Evolutionary conservation across 164 flowering plant genomes (phyloP).

Genomic region (Berberis thunbergii): DNA sequence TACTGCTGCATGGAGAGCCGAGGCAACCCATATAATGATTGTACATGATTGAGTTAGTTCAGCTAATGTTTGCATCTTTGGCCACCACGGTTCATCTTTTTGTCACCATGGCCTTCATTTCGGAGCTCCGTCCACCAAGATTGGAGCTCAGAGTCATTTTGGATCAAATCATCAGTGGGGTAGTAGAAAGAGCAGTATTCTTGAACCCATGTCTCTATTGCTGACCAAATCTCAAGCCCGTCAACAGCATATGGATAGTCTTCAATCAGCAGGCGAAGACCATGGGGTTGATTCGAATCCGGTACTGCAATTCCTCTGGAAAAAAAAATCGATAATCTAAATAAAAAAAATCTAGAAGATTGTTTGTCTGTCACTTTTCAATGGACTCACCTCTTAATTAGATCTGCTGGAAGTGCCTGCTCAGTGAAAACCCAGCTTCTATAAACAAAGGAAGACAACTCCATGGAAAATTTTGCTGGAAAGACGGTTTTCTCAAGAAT

Average conservation of each 20-base stretch:
- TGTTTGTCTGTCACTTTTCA: neutral
- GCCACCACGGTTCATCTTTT: slow-evolving; percentile 75
- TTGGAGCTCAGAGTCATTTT: slow-evolving; percentile 59
- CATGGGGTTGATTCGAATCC: slow-evolving; percentile 47
- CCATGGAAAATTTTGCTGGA: slow-evolving; percentile 70
- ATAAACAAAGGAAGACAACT: slow-evolving; percentile 61
- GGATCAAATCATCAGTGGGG: slow-evolving; percentile 32
- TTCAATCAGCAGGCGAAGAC: slow-evolving; percentile 57
- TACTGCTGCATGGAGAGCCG: too few relatives aligned
- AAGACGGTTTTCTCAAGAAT: slow-evolving; percentile 69
- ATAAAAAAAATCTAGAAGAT: neutral
- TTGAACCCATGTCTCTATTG: slow-evolving; percentile 64
- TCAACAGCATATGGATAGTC: slow-evolving; percentile 89
- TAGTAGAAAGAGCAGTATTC: slow-evolving; percentile 73
- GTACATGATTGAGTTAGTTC: slow-evolving; percentile 45
- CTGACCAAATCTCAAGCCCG: slow-evolving; percentile 80
- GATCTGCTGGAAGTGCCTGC: slow-evolving; percentile 75
- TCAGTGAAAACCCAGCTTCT: slow-evolving; percentile 67
- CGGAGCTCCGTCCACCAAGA: slow-evolving; percentile 80
- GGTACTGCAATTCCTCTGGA: slow-evolving; percentile 66
- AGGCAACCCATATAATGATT: too few relatives aligned
- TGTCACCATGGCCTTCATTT: slow-evolving; percentile 70
- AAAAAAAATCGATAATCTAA: neutral
- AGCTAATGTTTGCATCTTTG: slow-evolving; percentile 39
- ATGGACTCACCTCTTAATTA: slow-evolving; percentile 51